Percentiles rank a stretch among this genome's conserved stretches.
These are phyloP conservation scores for Ceratobasidium sp. DNA, from an alignment of 1,284 basidiomycete species.

Conservation along the genomic window DNA sequence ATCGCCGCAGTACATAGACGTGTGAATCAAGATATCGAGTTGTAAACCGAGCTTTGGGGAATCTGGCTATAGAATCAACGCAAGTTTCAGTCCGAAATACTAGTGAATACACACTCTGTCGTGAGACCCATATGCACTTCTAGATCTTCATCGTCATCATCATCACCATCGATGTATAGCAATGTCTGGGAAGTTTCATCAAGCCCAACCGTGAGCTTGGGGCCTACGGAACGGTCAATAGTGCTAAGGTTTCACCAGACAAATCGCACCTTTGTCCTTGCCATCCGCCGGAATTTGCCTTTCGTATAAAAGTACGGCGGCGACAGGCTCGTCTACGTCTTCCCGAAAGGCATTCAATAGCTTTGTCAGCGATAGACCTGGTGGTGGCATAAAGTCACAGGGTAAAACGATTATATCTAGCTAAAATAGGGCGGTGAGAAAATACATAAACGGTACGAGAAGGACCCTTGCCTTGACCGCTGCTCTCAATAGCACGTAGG, in stretches of 20 bases:
- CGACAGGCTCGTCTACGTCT: constrained; percentile 70
- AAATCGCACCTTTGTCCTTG: constrained; percentile 53
- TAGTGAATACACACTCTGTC: constrained; percentile 56
- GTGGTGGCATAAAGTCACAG: constrained; percentile 86
- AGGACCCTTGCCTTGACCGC: constrained; percentile 58
- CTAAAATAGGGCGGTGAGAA: constrained; percentile 43
- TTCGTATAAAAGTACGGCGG: constrained; percentile 81
- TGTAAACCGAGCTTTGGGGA: constrained; percentile 75
- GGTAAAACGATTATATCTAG: constrained; percentile 89
- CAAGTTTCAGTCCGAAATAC: constrained; percentile 1
- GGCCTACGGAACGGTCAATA: constrained; percentile 42
- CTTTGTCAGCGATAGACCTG: constrained; percentile 68
- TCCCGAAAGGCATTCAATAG: constrained; percentile 84
- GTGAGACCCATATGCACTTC: constrained; percentile 76
- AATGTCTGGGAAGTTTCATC: constrained; percentile 64
- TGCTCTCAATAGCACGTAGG: constrained; percentile 69
- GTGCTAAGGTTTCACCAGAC: background rate
- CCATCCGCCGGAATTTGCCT: constrained; percentile 51
- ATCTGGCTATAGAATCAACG: constrained; percentile 55
- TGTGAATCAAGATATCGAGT: constrained; percentile 82
- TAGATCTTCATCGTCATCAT: constrained; percentile 72
- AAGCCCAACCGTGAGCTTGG: constrained; percentile 49
- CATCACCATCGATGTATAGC: constrained; percentile 71
- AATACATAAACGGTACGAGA: background rate
- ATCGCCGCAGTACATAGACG: constrained; percentile 83